Conservation (phyloP, 495 filamentous ascomycete genomes). For the Penicillium ochrochloron region DNA sequence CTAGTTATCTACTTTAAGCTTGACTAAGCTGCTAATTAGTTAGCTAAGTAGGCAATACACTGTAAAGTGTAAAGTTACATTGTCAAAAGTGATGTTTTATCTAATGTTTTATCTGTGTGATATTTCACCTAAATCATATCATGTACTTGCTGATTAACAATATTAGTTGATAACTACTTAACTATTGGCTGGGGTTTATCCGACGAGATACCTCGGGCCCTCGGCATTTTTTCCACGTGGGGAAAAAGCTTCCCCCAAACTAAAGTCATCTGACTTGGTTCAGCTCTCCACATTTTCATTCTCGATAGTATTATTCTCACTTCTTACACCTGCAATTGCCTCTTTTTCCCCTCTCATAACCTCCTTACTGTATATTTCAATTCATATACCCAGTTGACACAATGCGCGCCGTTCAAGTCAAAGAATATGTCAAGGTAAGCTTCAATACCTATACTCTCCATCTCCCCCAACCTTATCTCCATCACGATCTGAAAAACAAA, state of each 20-base stretch:
- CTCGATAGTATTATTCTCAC: background rate
- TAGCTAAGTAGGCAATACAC: background rate
- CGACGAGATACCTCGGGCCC: slow-evolving; percentile 37
- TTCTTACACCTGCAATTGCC: background rate
- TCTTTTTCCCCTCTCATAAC: background rate
- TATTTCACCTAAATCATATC: background rate
- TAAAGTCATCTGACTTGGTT: background rate
- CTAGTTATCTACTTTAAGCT: background rate
- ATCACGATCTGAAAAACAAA: background rate
- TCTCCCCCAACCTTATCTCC: background rate
- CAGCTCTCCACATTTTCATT: slow-evolving; percentile 3
- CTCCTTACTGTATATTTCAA: background rate
- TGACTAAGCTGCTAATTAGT: background rate
- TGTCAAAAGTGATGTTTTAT: background rate
- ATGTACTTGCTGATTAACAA: background rate
- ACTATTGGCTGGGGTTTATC: slow-evolving; percentile 2
- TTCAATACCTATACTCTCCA: background rate
- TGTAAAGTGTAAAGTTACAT: background rate
- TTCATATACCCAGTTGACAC: slow-evolving; percentile 17
- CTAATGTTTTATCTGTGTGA: background rate
- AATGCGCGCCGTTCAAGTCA: slow-evolving; percentile 87
- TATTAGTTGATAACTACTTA: background rate
- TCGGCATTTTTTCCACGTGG: slow-evolving; percentile 34
- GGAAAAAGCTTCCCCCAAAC: slow-evolving; percentile 13
- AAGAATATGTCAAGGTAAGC: slow-evolving; percentile 78